Base-by-base conservation (phyloP, 495 filamentous ascomycete genomes). In the Penicillium dipodomyicola region DNA sequence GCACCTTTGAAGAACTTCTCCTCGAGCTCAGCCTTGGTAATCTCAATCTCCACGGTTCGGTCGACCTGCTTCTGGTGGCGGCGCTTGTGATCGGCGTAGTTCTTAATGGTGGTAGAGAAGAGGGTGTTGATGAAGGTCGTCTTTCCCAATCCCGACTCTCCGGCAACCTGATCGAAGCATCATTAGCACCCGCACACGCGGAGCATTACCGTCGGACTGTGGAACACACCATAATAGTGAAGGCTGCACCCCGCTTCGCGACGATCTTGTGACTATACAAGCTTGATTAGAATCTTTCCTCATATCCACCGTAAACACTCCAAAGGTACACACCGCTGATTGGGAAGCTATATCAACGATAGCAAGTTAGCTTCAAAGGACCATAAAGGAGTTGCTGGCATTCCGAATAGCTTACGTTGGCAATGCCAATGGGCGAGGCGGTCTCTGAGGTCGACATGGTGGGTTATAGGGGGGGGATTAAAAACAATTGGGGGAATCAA, bases 1-100 rank as follows among this genome's bases (percentile, higher is more conserved):
- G 54, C 82, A 97, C 93, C 93, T 82, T 98, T 98, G 86, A 98
- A 98, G 82, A 98, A 98, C 82, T 98, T 98, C 86, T 98, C 94
- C 79, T 98, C 94, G 57, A 98, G 77, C 80, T 98, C 94, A 49
- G 94, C 94, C 83, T 98, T 98, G 72, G 94, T 98, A 70, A 98
- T 98, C 74, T 97, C 94, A 67, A 98, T 98, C 80, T 98, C 94
- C 53, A 98, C 94, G 10, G 94, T 98, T 79, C 97, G 97, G 81
- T 98, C 94, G 53, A 96, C 82, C 78, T 98, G 94, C 84, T 98
- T 98, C 77, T 92, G 90, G 77, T 98, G 94, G 64, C 94, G 89
- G 73, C 90, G 88, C 80, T 94, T 92, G 83, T 98, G 94, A 72
- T 98, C 94, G 79, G 94, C 93, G 73, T 98, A 98, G 84, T 97